A percentile compares a stretch with the other conserved stretches of the same genome.
Conservation (phyloP, 2,329 filamentous ascomycete species). For the Ceratocystis huliohia region DNA sequence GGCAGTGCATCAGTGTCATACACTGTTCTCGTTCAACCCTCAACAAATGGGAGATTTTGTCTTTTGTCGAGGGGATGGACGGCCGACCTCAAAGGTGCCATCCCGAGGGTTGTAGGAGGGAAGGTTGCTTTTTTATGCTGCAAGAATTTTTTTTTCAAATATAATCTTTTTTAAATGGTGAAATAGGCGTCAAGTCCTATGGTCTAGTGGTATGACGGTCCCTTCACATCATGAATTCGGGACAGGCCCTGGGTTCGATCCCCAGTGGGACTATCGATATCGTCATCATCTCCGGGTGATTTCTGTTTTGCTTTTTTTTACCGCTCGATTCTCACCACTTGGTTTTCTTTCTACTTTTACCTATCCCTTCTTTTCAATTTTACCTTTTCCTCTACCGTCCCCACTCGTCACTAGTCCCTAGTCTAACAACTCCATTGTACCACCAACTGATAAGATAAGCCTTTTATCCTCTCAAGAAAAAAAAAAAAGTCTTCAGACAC, state of each 20-base stretch:
- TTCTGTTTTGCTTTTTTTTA: background rate
- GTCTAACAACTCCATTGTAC: background rate
- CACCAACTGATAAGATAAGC: slow-evolving; percentile 19
- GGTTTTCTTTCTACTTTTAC: background rate
- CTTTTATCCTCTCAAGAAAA: slow-evolving; percentile 12
- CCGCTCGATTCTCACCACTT: background rate
- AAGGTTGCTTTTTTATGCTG: too few relatives aligned
- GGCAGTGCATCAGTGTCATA: too few relatives aligned
- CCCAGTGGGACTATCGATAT: slow-evolving; percentile 20
- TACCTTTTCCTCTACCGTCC: background rate
- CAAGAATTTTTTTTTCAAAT: background rate
- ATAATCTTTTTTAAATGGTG: background rate
- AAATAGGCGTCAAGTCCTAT: slow-evolving; percentile 18
- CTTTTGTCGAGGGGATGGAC: too few relatives aligned
- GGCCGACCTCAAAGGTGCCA: too few relatives aligned
- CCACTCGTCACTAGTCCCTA: background rate
- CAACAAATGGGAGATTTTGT: too few relatives aligned
- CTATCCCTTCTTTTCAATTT: background rate
- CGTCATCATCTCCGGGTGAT: rapidly evolving
- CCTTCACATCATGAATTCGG: slow-evolving; percentile 21
- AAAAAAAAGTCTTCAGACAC: slow-evolving; percentile 10
- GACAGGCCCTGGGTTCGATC: slow-evolving; percentile 24
- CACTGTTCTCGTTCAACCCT: too few relatives aligned
- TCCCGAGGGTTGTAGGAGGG: too few relatives aligned
- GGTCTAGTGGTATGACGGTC: slow-evolving; percentile 24